Conservation (phyloP, 1,284 basidiomycete species). For the Hemileia vastatrix region DNA sequence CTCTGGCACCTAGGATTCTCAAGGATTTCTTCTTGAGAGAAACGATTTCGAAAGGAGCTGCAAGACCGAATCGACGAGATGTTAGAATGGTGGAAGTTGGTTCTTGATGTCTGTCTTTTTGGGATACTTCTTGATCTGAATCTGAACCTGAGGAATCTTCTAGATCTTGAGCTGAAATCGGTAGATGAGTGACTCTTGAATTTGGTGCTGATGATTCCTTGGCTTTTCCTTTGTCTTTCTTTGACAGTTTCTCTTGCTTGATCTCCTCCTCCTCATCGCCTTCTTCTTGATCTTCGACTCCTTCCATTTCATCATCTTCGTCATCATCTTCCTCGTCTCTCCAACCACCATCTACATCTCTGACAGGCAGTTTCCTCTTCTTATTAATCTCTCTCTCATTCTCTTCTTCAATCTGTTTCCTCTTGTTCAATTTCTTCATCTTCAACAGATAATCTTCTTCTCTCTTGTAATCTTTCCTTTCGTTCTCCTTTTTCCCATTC, state of each 20-base stretch:
- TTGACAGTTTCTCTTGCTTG: constrained; percentile 25
- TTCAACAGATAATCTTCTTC: constrained; percentile 66
- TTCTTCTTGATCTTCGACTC: constrained; percentile 11
- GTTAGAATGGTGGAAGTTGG: not conserved
- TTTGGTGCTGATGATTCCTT: constrained; percentile 23
- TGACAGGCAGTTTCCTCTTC: constrained; percentile 11
- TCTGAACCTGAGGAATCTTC: constrained; percentile 24
- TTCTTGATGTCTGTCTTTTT: not conserved
- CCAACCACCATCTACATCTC: not conserved
- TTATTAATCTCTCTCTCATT: constrained; percentile 48
- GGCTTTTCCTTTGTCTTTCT: constrained; percentile 28
- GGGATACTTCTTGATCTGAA: constrained; percentile 11
- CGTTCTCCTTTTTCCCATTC: constrained; percentile 31
- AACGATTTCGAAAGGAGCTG: not conserved
- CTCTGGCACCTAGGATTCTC: constrained; percentile 28
- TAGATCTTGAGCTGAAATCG: constrained; percentile 26
- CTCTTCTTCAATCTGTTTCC: constrained; percentile 71
- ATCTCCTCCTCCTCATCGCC: constrained; percentile 20
- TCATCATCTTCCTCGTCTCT: constrained; percentile 26
- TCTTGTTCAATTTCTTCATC: constrained; percentile 57
- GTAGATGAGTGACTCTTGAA: constrained; percentile 25
- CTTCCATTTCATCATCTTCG: constrained; percentile 23
- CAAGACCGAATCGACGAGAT: not conserved
- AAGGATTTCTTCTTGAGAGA: constrained; percentile 5
- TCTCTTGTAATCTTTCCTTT: constrained; percentile 59